Evolutionary conservation across 2,329 filamentous ascomycete species (phyloP).

Genomic region (Amphichorda felina): DNA sequence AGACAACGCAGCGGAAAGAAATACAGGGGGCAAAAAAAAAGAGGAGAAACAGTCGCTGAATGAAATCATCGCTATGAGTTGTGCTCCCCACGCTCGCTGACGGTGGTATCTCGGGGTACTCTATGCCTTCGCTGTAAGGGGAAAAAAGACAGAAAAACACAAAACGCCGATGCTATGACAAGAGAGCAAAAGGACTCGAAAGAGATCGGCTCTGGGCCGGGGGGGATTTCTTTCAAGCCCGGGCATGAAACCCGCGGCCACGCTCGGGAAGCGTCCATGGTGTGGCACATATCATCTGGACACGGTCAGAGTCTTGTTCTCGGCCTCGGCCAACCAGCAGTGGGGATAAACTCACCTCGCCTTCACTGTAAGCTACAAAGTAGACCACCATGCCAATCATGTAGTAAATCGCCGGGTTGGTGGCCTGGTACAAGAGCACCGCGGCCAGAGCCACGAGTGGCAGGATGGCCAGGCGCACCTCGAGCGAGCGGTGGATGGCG

Average conservation of each 20-base stretch:
- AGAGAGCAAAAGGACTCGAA: too few species aligned
- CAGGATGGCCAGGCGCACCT: conserved; percentile 70
- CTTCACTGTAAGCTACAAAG: conserved; percentile 95
- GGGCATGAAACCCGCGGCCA: conserved; percentile 9
- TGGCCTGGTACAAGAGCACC: conserved; percentile 78
- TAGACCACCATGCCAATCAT: conserved; percentile 75
- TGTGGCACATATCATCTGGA: conserved; percentile 53
- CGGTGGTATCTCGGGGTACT: too few species aligned
- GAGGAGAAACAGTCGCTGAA: too few species aligned
- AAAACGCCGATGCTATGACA: too few species aligned
- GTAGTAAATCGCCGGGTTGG: conserved; percentile 88
- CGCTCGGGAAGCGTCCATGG: conserved; percentile 59
- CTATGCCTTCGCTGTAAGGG: too few species aligned
- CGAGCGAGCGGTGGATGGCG: conserved; percentile 73
- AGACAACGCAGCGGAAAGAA: too few species aligned
- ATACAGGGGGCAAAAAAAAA: too few species aligned
- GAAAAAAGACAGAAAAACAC: too few species aligned
- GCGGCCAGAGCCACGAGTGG: conserved; percentile 67
- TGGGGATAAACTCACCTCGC: conserved; percentile 61
- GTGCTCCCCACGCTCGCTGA: too few species aligned
- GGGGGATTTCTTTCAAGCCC: not conserved
- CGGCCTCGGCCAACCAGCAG: not conserved
- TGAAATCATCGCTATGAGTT: too few species aligned
- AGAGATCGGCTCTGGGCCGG: not conserved
- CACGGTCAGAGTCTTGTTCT: not conserved